A percentile compares a stretch with the other conserved stretches of the same genome.
These are phyloP conservation scores for Clarireedia homoeocarpa DNA, from an alignment of 2,329 filamentous ascomycete genomes.

Conservation along the genomic window DNA sequence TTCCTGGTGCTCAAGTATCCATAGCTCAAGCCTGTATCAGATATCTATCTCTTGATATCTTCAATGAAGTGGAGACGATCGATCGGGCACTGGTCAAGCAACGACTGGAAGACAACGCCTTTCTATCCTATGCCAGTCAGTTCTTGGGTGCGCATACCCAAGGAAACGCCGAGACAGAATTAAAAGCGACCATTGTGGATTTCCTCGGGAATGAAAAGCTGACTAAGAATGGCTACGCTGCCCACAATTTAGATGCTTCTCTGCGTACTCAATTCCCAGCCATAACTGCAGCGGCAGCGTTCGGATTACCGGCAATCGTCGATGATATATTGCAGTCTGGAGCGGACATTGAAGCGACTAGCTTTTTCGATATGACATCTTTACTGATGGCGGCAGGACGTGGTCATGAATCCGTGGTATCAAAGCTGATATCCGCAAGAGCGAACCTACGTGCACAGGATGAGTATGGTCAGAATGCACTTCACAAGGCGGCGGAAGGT, in stretches of 20 bases:
- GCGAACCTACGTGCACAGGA: neutral
- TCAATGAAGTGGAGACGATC: constrained; percentile 14
- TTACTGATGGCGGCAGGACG: neutral
- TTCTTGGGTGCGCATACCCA: constrained; percentile 30
- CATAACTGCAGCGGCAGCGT: neutral
- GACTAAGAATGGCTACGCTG: neutral
- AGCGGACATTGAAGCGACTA: neutral
- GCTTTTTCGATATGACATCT: neutral
- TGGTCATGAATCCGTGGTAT: neutral
- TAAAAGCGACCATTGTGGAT: neutral
- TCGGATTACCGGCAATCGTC: neutral
- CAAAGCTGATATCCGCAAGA: neutral
- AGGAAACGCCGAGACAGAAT: neutral
- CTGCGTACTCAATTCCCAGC: neutral
- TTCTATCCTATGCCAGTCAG: constrained; percentile 28
- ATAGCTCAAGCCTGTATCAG: constrained; percentile 18
- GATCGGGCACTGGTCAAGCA: neutral
- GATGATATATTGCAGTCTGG: neutral
- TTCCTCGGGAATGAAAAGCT: neutral
- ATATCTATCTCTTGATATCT: constrained; percentile 23
- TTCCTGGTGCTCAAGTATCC: constrained; percentile 8
- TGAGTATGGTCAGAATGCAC: neutral
- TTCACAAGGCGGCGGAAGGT: neutral
- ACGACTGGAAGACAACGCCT: constrained; percentile 17
- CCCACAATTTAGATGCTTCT: neutral